A percentile compares a stretch with the other conserved stretches of the same genome.
phyloP scores from a whole-genome alignment of 805 yeast species.

The Cyberlindnera sargentensis region DNA sequence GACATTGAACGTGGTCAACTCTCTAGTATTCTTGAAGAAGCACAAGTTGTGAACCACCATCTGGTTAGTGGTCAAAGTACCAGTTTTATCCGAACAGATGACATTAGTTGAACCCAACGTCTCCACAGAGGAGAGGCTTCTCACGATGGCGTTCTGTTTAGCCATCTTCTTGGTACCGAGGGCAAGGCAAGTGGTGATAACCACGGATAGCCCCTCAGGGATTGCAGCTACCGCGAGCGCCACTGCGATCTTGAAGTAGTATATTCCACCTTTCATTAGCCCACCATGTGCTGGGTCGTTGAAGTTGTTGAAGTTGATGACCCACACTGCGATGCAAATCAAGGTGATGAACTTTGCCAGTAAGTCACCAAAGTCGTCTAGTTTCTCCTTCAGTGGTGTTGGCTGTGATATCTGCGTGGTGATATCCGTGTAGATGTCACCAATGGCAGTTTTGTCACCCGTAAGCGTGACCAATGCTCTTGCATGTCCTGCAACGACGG shows the following conservation, averaged over 20 bases:
- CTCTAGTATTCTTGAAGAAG: conserved; percentile 24
- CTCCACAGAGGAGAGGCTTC: conserved; percentile 43
- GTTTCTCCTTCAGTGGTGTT: conserved; percentile 31
- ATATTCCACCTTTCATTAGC: conserved; percentile 37
- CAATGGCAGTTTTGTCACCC: conserved; percentile 42
- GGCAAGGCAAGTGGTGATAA: conserved; percentile 43
- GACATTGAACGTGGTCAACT: conserved; percentile 28
- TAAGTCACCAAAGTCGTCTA: conserved; percentile 32
- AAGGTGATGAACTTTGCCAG: conserved; percentile 37
- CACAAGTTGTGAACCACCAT: conserved; percentile 35
- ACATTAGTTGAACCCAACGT: conserved; percentile 52
- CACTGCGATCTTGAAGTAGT: conserved; percentile 43
- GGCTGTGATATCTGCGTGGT: conserved; percentile 32
- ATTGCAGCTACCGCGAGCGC: conserved; percentile 46
- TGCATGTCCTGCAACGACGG: conserved; percentile 36
- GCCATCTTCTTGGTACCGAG: conserved; percentile 45
- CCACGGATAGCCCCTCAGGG: conserved; percentile 48
- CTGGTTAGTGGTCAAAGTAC: conserved; percentile 44
- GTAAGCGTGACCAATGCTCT: conserved; percentile 39
- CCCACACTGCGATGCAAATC: conserved; percentile 40
- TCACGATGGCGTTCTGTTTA: conserved; percentile 39
- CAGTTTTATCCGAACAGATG: conserved; percentile 39
- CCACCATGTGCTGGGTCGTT: conserved; percentile 39
- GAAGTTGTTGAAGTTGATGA: conserved; percentile 34
- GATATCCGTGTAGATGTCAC: conserved; percentile 38